Evolutionary conservation across 2,329 filamentous ascomycete species (phyloP).

Genomic region (Apiospora phragmitis): DNA sequence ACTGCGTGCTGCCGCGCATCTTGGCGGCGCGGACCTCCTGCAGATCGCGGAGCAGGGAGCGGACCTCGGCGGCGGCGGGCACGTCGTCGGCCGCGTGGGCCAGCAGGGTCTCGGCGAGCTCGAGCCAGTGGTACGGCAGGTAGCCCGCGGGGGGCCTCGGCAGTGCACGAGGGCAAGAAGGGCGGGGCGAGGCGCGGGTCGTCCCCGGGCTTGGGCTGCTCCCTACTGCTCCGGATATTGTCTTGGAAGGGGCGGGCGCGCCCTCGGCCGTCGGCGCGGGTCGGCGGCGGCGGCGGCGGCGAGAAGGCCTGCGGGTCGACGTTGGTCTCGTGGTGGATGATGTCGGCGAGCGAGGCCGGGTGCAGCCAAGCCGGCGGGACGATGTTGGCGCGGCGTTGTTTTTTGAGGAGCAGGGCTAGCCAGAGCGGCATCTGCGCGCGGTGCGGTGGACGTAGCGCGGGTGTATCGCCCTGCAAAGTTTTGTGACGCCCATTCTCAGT

Average conservation of each 20-base stretch:
- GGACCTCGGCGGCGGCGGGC: constrained; percentile 68
- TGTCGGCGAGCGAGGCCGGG: constrained; percentile 69
- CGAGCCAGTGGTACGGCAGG: constrained; percentile 94
- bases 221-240: constrained; percentile 25
- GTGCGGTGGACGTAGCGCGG: constrained; percentile 76
- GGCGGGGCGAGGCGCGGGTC: constrained; percentile 62
- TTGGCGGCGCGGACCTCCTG: constrained; percentile 89
- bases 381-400: constrained; percentile 91
- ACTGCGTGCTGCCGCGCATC: constrained; percentile 72
- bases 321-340: constrained; percentile 80
- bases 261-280: constrained; percentile 46
- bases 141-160: constrained; percentile 64
- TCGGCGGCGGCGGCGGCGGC: constrained; percentile 69
- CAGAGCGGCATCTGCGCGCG: constrained; percentile 81
- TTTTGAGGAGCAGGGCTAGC: constrained; percentile 93
- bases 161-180: constrained; percentile 75
- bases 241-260: constrained; percentile 36
- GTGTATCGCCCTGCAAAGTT: constrained; percentile 70
- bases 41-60: constrained; percentile 76
- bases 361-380: constrained; percentile 88
- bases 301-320: constrained; percentile 72
- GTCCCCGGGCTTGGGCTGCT: constrained; percentile 21
- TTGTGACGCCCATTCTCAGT: constrained; percentile 6
- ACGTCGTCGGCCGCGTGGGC: constrained; percentile 85
- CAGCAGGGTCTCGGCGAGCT: constrained; percentile 83